phyloP scores from a whole-genome alignment of 495 filamentous ascomycete genomes.

The Lepraria neglecta region DNA sequence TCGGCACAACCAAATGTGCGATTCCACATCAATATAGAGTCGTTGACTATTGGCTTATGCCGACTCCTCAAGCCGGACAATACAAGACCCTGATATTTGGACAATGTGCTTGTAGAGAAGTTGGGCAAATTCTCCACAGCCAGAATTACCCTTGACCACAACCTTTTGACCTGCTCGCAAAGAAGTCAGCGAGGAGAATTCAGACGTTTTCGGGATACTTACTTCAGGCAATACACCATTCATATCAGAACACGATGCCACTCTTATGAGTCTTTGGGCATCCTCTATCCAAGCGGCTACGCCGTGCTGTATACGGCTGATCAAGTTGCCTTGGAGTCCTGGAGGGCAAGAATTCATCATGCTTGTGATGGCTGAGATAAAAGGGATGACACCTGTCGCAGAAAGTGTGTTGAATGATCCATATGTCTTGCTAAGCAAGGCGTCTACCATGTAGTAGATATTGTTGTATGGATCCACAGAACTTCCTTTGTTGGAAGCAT shows the following conservation, averaged over 20 bases:
- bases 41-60: constrained; percentile 47
- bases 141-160: constrained; percentile 29
- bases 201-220: not conserved
- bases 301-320: constrained; percentile 54
- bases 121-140: constrained; percentile 29
- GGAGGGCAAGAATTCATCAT: constrained; percentile 36
- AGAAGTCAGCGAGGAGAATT: not conserved
- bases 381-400: constrained; percentile 22
- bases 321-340: constrained; percentile 30
- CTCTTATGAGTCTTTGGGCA: constrained; percentile 26
- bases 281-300: constrained; percentile 58
- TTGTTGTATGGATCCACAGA: constrained; percentile 55
- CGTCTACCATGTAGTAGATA: constrained; percentile 50
- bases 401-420: constrained; percentile 21
- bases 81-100: constrained; percentile 47
- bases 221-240: not conserved
- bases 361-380: constrained; percentile 32
- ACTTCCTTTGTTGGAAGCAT: constrained; percentile 37
- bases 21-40: constrained; percentile 55
- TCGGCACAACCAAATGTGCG: constrained; percentile 47
- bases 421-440: constrained; percentile 44
- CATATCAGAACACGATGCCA: not conserved
- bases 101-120: constrained; percentile 37
- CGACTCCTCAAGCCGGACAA: constrained; percentile 49
- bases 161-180: constrained; percentile 26